phyloP scores from a whole-genome alignment of 177 flowering plant genomes.

The Vitis hybrid region DNA sequence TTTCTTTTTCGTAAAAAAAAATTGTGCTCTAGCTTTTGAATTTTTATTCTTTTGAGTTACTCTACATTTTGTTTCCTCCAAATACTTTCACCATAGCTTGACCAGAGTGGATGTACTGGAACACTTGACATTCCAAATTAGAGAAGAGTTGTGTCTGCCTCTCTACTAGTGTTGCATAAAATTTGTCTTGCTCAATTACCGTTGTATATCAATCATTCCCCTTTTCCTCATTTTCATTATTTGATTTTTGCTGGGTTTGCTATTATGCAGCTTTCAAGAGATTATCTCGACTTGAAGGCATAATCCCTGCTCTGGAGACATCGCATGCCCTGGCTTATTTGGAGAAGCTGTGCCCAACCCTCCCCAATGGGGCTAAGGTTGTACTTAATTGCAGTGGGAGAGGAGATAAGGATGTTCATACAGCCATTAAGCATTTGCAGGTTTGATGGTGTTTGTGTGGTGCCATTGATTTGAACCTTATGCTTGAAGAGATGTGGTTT shows the following conservation, averaged over 20 bases:
- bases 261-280: conserved; percentile 62
- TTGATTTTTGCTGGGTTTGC: not conserved
- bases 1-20: not conserved
- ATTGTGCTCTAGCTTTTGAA: not conserved
- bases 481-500: not conserved
- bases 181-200: no score
- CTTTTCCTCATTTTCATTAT: not conserved
- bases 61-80: not conserved
- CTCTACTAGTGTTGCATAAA: no score
- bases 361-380: conserved; percentile 55
- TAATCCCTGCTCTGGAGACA: conserved; percentile 76
- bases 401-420: conserved; percentile 75
- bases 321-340: conserved; percentile 70
- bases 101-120: no score
- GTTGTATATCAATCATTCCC: not conserved
- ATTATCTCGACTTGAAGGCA: conserved; percentile 62
- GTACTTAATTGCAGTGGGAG: conserved; percentile 79
- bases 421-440: conserved; percentile 56
- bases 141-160: no score
- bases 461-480: no score
- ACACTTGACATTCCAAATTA: no score
- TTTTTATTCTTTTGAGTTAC: not conserved
- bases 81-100: not conserved
- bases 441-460: conserved; percentile 22
- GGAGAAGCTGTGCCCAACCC: conserved; percentile 66